Evolutionary conservation across 495 filamentous ascomycete species (phyloP).

Genomic region (Penicillium silybi): DNA sequence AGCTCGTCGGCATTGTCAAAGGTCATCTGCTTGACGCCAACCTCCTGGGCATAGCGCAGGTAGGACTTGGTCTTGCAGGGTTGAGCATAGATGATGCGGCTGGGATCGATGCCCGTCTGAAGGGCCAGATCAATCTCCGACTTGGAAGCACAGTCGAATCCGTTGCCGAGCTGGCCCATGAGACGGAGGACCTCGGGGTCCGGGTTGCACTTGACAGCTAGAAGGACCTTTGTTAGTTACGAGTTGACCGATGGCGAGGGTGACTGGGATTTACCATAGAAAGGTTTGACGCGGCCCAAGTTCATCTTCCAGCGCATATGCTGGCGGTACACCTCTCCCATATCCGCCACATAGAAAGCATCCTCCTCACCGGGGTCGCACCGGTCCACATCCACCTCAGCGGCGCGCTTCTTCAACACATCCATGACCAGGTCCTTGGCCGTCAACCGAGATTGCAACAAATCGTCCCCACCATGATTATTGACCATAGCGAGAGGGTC

Average conservation of each 20-base stretch:
- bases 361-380: slow-evolving; percentile 92
- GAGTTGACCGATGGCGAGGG: neutral
- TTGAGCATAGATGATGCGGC: slow-evolving; percentile 97
- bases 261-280: slow-evolving; percentile 71
- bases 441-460: slow-evolving; percentile 45
- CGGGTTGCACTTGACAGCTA: slow-evolving; percentile 98
- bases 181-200: slow-evolving; percentile 86
- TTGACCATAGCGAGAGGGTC: slow-evolving; percentile 24
- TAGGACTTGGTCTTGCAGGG: slow-evolving; percentile 99
- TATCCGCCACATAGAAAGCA: slow-evolving; percentile 95
- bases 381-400: slow-evolving; percentile 73
- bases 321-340: slow-evolving; percentile 98
- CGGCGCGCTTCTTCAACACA: slow-evolving; percentile 75
- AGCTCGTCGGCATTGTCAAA: slow-evolving; percentile 98
- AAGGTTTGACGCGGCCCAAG: slow-evolving; percentile 86
- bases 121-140: slow-evolving; percentile 90
- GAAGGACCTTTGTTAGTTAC: neutral
- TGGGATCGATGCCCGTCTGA: slow-evolving; percentile 76
- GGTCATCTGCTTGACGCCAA: slow-evolving; percentile 95
- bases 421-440: slow-evolving; percentile 65
- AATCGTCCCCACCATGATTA: slow-evolving; percentile 39
- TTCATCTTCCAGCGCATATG: slow-evolving; percentile 97
- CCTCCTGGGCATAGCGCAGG: slow-evolving; percentile 76
- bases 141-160: slow-evolving; percentile 98
- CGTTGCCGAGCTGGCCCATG: slow-evolving; percentile 80